phyloP scores from a whole-genome alignment of 1,139 yeast species.

The Blastobotrys apis region DNA sequence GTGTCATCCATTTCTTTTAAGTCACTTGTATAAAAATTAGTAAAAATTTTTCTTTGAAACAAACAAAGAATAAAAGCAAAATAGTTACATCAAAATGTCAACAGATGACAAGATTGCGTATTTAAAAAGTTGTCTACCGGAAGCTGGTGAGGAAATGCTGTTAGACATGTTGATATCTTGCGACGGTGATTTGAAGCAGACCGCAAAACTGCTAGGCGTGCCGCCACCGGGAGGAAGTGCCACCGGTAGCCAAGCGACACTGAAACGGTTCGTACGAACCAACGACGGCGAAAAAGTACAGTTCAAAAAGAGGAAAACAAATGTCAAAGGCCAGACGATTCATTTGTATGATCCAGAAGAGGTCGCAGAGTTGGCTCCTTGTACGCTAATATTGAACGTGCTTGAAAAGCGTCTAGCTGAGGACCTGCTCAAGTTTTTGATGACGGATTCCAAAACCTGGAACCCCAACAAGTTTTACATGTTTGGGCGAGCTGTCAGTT shows the following conservation, averaged over 20 bases:
- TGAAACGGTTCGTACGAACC: conserved; percentile 2
- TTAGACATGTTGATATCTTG: conserved; percentile 36
- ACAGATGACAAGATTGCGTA: conserved; percentile 33
- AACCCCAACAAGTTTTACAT: conserved; percentile 45
- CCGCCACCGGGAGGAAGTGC: not conserved
- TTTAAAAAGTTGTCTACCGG: conserved; percentile 28
- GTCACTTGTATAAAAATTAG: not conserved
- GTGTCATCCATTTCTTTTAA: too few species aligned
- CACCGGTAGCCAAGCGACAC: conserved; percentile 12
- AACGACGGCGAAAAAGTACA: not conserved
- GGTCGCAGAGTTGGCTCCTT: conserved; percentile 43
- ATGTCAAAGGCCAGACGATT: conserved; percentile 19
- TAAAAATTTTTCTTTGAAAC: too few species aligned
- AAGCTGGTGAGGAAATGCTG: conserved; percentile 26
- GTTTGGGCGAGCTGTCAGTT: conserved; percentile 54
- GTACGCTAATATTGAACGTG: conserved; percentile 48
- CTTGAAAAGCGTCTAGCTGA: conserved; percentile 50
- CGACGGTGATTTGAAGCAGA: conserved; percentile 31
- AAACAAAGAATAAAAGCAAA: too few species aligned
- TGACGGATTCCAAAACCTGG: conserved; percentile 42
- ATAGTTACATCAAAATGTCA: conserved; percentile 31
- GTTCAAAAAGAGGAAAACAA: conserved; percentile 9
- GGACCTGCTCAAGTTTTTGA: conserved; percentile 40
- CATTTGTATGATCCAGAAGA: conserved; percentile 31
- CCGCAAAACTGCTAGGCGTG: conserved; percentile 26